phyloP scores from a whole-genome alignment of 768 basidiomycete genomes.

The Boletellus ananiceps region DNA sequence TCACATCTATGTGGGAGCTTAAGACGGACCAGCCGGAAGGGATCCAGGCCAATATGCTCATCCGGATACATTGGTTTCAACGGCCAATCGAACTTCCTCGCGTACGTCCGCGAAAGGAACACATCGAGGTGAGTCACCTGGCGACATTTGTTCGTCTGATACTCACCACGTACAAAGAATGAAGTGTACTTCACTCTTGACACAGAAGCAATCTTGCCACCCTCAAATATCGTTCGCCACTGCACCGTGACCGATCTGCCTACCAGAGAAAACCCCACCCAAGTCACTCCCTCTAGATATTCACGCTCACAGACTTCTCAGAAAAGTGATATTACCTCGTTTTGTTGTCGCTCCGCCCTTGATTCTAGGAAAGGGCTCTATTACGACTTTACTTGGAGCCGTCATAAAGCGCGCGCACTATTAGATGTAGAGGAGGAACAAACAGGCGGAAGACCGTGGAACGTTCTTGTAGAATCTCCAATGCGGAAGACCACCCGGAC shows the following conservation, averaged over 20 bases:
- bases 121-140: constrained; percentile 47
- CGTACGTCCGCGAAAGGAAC: constrained; percentile 55
- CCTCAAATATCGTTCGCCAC: constrained; percentile 46
- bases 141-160: background rate
- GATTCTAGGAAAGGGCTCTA: constrained; percentile 57
- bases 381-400: constrained; percentile 58
- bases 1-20: constrained; percentile 65
- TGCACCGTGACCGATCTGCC: constrained; percentile 43
- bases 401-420: constrained; percentile 41
- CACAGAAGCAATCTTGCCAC: constrained; percentile 44
- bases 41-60: constrained; percentile 41
- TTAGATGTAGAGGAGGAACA: constrained; percentile 22
- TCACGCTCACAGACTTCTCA: constrained; percentile 9
- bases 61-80: constrained; percentile 75
- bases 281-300: constrained; percentile 13
- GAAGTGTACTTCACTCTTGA: constrained; percentile 68
- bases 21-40: constrained; percentile 27
- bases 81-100: constrained; percentile 58
- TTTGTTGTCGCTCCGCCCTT: constrained; percentile 57
- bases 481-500: constrained; percentile 3
- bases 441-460: constrained; percentile 43
- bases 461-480: constrained; percentile 33
- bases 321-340: constrained; percentile 28
- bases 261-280: constrained; percentile 8
- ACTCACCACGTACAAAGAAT: constrained; percentile 41